phyloP scores from a whole-genome alignment of 1,284 basidiomycete genomes.

The Crepidotus sp. region DNA sequence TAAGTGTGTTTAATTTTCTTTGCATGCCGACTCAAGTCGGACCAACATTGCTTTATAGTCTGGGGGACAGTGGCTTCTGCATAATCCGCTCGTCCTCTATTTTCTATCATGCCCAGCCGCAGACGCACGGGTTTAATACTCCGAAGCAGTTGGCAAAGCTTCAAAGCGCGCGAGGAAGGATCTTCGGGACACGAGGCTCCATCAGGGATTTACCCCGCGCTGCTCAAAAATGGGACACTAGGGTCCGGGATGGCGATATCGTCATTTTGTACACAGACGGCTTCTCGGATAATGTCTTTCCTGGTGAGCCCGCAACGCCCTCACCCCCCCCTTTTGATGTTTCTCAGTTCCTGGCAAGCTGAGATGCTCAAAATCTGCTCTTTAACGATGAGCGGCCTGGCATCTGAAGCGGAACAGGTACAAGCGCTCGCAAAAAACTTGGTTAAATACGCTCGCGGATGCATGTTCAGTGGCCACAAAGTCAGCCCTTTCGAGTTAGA shows the following conservation, averaged over 20 bases:
- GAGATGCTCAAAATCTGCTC: constrained; percentile 65
- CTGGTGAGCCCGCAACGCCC: constrained; percentile 20
- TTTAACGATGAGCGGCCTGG: constrained; percentile 47
- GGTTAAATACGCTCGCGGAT: constrained; percentile 58
- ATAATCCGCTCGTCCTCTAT: constrained; percentile 67
- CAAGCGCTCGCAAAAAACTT: constrained; percentile 64
- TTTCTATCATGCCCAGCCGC: constrained; percentile 52
- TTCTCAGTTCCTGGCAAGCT: constrained; percentile 17
- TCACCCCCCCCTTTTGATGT: too few species aligned
- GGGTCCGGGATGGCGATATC: constrained; percentile 57
- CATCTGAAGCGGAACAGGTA: constrained; percentile 50
- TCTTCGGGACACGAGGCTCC: constrained; percentile 23
- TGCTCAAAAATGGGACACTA: constrained; percentile 57
- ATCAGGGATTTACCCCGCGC: constrained; percentile 52
- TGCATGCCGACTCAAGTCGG: neutral
- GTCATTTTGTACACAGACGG: constrained; percentile 78
- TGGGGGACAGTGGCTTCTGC: constrained; percentile 81
- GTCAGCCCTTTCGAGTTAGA: constrained; percentile 62
- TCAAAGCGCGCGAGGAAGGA: constrained; percentile 31
- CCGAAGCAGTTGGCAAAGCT: constrained; percentile 69
- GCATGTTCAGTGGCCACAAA: constrained; percentile 59
- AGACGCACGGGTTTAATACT: constrained; percentile 81
- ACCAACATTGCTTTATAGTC: constrained; percentile 31
- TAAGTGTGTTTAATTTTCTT: constrained; percentile 44
- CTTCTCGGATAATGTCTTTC: constrained; percentile 79